Evolutionary conservation across 345 rosid species (phyloP), one percentile per base, ranked within the genome.

Genomic region (Dipteronia dyeriana): DNA sequence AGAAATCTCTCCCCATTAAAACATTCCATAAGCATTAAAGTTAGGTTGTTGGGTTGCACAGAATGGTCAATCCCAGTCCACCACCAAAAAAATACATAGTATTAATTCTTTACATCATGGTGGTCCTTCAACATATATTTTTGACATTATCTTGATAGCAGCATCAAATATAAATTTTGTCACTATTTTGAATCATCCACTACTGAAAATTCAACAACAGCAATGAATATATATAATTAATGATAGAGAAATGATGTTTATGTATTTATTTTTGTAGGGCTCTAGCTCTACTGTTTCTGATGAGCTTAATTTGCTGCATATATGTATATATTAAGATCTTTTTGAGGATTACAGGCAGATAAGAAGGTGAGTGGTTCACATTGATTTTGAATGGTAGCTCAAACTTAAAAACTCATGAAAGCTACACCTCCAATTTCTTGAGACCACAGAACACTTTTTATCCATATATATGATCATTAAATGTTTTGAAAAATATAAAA

Each of bases 151-250:
- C 62, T 31, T 75, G 79, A 61, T 62, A 20, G 13, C 10, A 61
- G 76, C 79, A 25, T 60, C 26, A 62, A 76, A 62, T 78, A 66
- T 68, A 38, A 41, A 67, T 1, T 78, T 83, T 86, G 89, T 88
- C 88, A 83, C 81, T 71, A 68, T 69, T 79, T 19, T 51, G 9
- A 78, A 54, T 3, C 79, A 41, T 2, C 79, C 78, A 82, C 77
- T 70, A 77, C 77, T 81, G 82, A 76, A 68, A 29, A 70, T 10
- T 51, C 23, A 80, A 76, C 60, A 65, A 66, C 78, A 78, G n/a
- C 63, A 78, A 75, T 65, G 75, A 71, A 34, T 34, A 34, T 34
- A 34, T 34, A 34, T 34, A 34, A 34, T 34, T 34, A 34, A 74
- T 56, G 75, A 62, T 73, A 70, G 75, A 64, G 74, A 75, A 67